Percentiles rank a stretch among this genome's conserved stretches.
phyloP scores from a whole-genome alignment of 495 filamentous ascomycete genomes.

The Neurospora sp. region DNA sequence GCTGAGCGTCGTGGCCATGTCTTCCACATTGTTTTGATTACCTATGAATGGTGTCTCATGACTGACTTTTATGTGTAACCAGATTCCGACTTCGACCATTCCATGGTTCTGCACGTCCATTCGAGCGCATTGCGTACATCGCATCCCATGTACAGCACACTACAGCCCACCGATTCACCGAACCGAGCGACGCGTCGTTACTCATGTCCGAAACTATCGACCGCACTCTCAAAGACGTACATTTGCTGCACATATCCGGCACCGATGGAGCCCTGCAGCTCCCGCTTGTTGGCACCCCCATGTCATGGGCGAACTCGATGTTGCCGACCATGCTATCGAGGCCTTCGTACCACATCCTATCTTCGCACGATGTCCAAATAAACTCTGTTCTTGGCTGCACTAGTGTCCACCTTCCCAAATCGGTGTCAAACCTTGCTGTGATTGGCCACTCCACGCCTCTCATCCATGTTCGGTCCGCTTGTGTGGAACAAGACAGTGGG shows the following conservation, averaged over 20 bases:
- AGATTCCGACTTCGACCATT: neutral
- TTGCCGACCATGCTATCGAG: neutral
- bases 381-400: neutral
- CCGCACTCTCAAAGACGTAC: neutral
- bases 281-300: neutral
- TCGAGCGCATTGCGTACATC: neutral
- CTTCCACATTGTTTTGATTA: neutral
- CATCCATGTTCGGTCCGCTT: neutral
- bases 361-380: neutral
- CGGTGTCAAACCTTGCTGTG: neutral
- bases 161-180: neutral
- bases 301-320: neutral
- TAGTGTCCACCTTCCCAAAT: neutral
- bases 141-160: neutral
- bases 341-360: neutral
- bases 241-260: neutral
- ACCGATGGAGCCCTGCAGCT: rapidly evolving
- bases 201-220: neutral
- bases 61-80: neutral
- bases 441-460: neutral
- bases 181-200: neutral
- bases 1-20: neutral
- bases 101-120: neutral
- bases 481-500: neutral
- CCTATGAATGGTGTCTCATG: neutral